Evolutionary conservation across 306 rosid species (phyloP), one percentile per base, ranked within the genome.

Genomic region (Quercus mongolica): DNA sequence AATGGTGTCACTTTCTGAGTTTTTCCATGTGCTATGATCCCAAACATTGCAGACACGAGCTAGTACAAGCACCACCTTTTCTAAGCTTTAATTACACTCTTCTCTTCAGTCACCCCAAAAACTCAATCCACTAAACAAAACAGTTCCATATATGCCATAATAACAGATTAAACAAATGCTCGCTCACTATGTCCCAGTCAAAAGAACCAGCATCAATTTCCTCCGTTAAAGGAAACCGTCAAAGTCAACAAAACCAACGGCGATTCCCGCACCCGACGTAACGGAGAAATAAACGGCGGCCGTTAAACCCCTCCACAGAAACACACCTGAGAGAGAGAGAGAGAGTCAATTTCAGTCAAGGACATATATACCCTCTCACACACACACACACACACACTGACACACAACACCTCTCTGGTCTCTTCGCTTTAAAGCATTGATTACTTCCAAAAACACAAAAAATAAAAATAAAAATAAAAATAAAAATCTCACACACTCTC

Each of bases 341-440:
- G 46, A 33, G 41, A 41, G 94, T 92, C 98, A 88, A 94, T 38
- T 26, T 3, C 74, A 82, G 95, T 94, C 96, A 92, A 86, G 87
- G 88, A 90, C 87, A 84, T 71, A 38, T 67, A 80, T 81, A 74
- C 76, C 87, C 84, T 69, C 28, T 0, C 35, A 31, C 8, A 35
- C 38, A 5, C 46, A 38, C 35, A 35, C 8, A 35, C 38, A 5
- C 46, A 38, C 46, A 6, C 44, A 0, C 41, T 1, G 8, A 1
- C 44, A 41, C 46, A 41, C 12, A 2, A 41, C 46, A 21, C 25
- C 59, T 51, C 76, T 35, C 33, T 31, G 0, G 33, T 31, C 33
- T 31, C 65, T 57, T 31, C 31, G 46, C 77, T 82, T 78, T 80
- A 46, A 69, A 82, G 30, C 82, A 28, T 59, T 59, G 4, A 59